Percentiles rank a stretch among this genome's conserved stretches.
Evolutionary conservation across 2,329 filamentous ascomycete genomes (phyloP).

Genomic region (Aspergillus brunneoviolaceus): DNA sequence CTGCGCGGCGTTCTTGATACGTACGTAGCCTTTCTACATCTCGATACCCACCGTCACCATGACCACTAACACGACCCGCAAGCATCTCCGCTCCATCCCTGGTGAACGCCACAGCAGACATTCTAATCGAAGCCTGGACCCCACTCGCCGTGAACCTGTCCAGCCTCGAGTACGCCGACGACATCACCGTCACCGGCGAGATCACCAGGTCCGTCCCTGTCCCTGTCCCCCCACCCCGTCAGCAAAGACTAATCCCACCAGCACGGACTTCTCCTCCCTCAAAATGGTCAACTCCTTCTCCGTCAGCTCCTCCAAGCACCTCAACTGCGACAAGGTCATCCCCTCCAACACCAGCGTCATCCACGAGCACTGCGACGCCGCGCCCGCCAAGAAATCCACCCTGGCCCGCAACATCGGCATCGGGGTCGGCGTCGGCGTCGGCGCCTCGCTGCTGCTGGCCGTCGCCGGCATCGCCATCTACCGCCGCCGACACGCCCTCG

Average conservation of each 20-base stretch:
- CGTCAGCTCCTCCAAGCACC: neutral
- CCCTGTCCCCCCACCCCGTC: no score
- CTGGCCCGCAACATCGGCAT: neutral
- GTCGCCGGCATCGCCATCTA: neutral
- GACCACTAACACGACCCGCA: neutral
- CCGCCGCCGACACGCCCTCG: neutral
- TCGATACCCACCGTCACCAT: no score
- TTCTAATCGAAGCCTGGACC: neutral
- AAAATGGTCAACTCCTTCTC: neutral
- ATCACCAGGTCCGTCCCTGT: neutral
- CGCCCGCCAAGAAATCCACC: neutral
- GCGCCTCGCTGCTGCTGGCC: neutral
- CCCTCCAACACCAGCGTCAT: neutral
- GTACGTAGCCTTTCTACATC: neutral
- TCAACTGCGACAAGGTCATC: neutral
- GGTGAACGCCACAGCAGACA: neutral
- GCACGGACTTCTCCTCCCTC: neutral
- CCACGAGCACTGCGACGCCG: neutral
- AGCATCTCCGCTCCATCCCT: neutral
- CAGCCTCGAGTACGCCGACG: neutral
- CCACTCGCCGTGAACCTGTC: neutral
- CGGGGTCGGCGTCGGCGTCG: neutral
- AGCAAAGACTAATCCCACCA: neutral
- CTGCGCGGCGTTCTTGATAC: neutral
- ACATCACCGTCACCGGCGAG: neutral